Evolutionary conservation across 352 stramenopile species (phyloP).

Genomic region (Thalassiosira livingstoniorum): DNA sequence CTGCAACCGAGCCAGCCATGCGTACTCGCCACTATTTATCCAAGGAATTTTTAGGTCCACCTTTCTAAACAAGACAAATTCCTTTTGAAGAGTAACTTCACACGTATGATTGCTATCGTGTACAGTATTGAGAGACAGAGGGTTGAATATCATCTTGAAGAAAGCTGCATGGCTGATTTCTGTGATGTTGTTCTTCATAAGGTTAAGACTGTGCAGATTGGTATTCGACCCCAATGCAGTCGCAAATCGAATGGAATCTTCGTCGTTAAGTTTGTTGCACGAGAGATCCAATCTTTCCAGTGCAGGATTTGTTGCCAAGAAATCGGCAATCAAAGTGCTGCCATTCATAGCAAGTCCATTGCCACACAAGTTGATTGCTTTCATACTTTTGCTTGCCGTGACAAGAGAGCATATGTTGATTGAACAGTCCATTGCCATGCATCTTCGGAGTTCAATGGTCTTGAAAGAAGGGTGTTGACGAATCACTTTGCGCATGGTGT

Average conservation of each 20-base stretch:
- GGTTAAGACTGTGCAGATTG: neutral
- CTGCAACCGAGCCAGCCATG: too few species aligned
- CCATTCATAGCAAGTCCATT: neutral
- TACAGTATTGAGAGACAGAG: neutral
- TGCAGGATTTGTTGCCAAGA: neutral
- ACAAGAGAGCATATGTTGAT: too few species aligned
- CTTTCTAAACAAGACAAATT: too few species aligned
- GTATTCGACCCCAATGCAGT: neutral
- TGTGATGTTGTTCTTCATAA: neutral
- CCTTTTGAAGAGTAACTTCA: neutral
- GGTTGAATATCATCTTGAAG: neutral
- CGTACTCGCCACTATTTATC: too few species aligned
- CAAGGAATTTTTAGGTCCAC: too few species aligned
- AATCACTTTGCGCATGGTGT: too few species aligned
- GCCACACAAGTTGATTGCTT: neutral
- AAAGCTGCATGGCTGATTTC: neutral
- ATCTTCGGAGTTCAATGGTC: too few species aligned
- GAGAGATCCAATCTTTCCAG: neutral
- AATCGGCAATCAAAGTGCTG: neutral
- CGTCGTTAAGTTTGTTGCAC: neutral
- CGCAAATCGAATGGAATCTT: neutral
- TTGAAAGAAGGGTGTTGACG: too few species aligned
- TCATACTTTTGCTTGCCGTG: too few species aligned
- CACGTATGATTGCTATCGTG: neutral
- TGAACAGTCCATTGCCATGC: too few species aligned